phyloP scores from a whole-genome alignment of 148 eudicot species.

The Rhododendron henanense region DNA sequence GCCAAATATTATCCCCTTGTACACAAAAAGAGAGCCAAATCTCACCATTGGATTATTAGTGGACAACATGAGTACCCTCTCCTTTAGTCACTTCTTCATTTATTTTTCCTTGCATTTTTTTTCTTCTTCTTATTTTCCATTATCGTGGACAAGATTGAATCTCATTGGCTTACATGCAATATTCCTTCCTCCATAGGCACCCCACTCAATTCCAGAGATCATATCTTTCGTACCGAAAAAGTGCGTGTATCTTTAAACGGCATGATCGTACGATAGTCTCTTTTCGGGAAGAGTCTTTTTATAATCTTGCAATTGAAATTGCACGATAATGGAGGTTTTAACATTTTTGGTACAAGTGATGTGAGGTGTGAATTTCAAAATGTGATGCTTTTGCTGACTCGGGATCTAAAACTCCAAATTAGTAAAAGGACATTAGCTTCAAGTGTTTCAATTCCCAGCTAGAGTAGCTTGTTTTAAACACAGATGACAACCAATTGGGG shows the following conservation, averaged over 20 bases:
- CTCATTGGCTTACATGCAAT: not conserved
- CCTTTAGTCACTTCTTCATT: not conserved
- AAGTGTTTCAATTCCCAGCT: not conserved
- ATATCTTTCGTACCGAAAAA: not conserved
- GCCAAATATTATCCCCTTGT: not conserved
- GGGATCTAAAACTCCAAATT: not conserved
- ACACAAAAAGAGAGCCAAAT: not conserved
- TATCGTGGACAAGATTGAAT: not conserved
- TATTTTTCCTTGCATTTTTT: not conserved
- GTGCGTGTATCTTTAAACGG: too few species aligned
- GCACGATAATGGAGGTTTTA: too few species aligned
- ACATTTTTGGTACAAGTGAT: too few species aligned
- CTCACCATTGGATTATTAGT: not conserved
- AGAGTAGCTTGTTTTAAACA: not conserved
- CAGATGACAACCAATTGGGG: too few species aligned
- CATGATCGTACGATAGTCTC: too few species aligned
- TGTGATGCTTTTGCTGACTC: not conserved
- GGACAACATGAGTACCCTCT: not conserved
- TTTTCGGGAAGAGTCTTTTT: too few species aligned
- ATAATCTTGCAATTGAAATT: too few species aligned
- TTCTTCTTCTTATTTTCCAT: not conserved
- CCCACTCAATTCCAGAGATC: not conserved
- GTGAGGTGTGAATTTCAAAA: not conserved
- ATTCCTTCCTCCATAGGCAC: not conserved
- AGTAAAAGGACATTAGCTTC: not conserved